Base-by-base conservation (phyloP, 1,284 basidiomycete genomes). In the Wolfiporia cocos region DNA sequence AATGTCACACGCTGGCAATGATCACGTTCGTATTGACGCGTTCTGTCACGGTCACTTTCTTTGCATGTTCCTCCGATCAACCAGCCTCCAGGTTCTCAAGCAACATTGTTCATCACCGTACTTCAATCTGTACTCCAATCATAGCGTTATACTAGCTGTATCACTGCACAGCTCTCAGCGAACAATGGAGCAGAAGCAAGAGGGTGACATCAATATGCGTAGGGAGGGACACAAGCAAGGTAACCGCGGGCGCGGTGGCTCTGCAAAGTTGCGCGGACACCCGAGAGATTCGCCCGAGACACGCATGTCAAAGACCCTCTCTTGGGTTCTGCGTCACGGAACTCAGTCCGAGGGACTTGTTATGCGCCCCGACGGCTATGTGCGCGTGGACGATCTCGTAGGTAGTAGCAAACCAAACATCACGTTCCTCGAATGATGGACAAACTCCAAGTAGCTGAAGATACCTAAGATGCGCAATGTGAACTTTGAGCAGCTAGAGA, bases 261-360 rank as follows among this genome's bases (percentile, higher is more conserved):
- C 49, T 2, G 52, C 48, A 10, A 76, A 71, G 50, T 57, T 73
- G 14, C 62, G 73, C 36, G 76, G 77, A 3, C 57, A 70, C 5
- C 68, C 71, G 0, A 71, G 61, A 41, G 77, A 81, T 48, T 66
- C 71, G 1, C 68, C 67, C 0, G 68, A 74, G 39, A 67, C 74
- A 3, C 67, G 71, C 10, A 48, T 86, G 17, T 89, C 86, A 15
- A 92, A 92, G 59, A 84, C 87, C 0, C 65, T 95, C 0, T 81
- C 89, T 0, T 94, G 87, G 71, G 73, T 95, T 20, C 71, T 95
- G 4, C 75, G 91, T 3, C 92, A 95, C 62, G 89, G 88, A 0
- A 88, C 89, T 0, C 70, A 79, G 51, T 78, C 80, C 40, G 86
- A 93, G 54, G 76, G 79, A 0, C 64, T 96, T 2, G 53, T 67